Percentiles rank a stretch among this genome's conserved stretches.
Conservation (phyloP, 2,329 filamentous ascomycete species). For the Aureobasidium leucospermi region DNA sequence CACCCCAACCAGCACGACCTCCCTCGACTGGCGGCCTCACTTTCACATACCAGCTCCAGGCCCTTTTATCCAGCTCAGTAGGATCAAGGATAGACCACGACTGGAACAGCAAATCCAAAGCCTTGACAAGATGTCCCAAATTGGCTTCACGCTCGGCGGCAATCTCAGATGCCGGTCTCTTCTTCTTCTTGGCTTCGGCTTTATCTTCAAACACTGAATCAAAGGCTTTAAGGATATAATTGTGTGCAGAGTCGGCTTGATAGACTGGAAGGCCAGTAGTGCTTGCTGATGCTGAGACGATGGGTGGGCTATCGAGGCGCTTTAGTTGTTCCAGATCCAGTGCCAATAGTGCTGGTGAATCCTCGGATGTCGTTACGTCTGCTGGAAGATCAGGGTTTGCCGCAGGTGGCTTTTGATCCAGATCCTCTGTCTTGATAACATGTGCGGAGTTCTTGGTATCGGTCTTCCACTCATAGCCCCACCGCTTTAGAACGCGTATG, state of each 20-base stretch:
- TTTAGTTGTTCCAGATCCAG: slow-evolving; percentile 50
- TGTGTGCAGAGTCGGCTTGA: slow-evolving; percentile 60
- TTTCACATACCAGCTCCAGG: slow-evolving; percentile 75
- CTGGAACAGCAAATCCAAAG: slow-evolving; percentile 62
- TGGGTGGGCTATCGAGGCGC: slow-evolving; percentile 23
- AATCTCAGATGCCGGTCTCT: slow-evolving; percentile 41
- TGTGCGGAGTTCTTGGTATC: slow-evolving; percentile 29
- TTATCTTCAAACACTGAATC: slow-evolving; percentile 31
- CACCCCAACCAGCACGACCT: slow-evolving; percentile 74
- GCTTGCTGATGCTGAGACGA: slow-evolving; percentile 21
- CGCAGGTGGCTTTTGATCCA: slow-evolving; percentile 1
- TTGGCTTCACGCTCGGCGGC: slow-evolving; percentile 61
- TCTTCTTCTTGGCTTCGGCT: slow-evolving; percentile 37
- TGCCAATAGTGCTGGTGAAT: slow-evolving; percentile 49
- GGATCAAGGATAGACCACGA: slow-evolving; percentile 63
- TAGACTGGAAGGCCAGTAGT: slow-evolving; percentile 60
- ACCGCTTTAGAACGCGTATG: slow-evolving; percentile 66
- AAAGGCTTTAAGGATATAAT: slow-evolving; percentile 55
- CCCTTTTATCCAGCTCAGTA: slow-evolving; percentile 64
- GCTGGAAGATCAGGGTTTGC: background rate
- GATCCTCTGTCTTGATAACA: background rate
- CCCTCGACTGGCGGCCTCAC: slow-evolving; percentile 68
- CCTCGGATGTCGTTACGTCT: slow-evolving; percentile 17
- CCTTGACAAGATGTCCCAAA: slow-evolving; percentile 60
- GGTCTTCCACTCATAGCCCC: slow-evolving; percentile 58